phyloP scores from a whole-genome alignment of 495 filamentous ascomycete species.

The Penicillium daleae region DNA sequence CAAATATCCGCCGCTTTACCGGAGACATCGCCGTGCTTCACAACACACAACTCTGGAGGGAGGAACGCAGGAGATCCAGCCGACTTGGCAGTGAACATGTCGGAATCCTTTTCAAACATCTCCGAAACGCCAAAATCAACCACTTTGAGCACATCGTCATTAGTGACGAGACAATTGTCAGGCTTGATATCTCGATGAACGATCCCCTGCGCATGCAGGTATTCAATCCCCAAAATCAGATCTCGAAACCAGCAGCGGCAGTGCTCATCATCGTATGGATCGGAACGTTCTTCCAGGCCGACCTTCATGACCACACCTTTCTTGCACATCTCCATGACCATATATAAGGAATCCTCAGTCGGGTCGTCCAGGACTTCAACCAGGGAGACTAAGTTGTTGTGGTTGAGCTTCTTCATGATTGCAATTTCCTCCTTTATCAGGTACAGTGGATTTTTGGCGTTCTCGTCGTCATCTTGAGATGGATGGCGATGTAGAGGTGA shows the following conservation, averaged over 20 bases:
- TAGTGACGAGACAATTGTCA: conserved; percentile 89
- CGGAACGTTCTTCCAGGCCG: conserved; percentile 77
- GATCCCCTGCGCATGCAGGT: conserved; percentile 92
- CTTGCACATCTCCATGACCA: conserved; percentile 99
- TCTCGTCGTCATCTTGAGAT: conserved; percentile 53
- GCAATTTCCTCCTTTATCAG: conserved; percentile 96
- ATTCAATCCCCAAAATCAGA: conserved; percentile 94
- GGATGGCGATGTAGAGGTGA: conserved; percentile 61
- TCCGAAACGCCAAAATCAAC: conserved; percentile 99
- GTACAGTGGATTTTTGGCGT: conserved; percentile 77
- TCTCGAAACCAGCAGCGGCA: conserved; percentile 95
- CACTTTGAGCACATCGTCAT: conserved; percentile 91
- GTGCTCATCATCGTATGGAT: conserved; percentile 80
- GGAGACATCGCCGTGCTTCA: conserved; percentile 83
- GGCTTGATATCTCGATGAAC: conserved; percentile 98
- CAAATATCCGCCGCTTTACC: conserved; percentile 93
- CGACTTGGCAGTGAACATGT: conserved; percentile 93
- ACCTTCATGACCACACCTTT: conserved; percentile 98
- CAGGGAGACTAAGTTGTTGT: conserved; percentile 87
- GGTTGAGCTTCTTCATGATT: conserved; percentile 98
- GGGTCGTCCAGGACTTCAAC: conserved; percentile 96
- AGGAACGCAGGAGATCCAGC: conserved; percentile 95
- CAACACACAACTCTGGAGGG: conserved; percentile 89
- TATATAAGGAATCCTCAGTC: conserved; percentile 92
- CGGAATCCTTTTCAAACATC: conserved; percentile 88